Percentiles rank a stretch among this genome's conserved stretches.
Conservation (phyloP, 176 grass and related monocot species). For the Phragmites australis region DNA sequence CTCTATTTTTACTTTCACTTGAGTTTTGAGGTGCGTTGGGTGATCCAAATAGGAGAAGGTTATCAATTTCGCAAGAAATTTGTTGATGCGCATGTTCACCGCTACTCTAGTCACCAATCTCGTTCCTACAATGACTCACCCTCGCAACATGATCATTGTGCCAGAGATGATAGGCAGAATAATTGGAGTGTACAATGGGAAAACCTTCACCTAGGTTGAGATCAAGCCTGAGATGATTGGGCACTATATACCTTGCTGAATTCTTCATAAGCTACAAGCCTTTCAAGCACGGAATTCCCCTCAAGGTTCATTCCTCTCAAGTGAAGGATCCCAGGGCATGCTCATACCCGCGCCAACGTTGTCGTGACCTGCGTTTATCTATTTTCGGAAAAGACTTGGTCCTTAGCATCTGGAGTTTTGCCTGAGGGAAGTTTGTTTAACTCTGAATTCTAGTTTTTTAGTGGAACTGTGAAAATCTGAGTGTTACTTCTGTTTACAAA, state of each 20-base stretch:
- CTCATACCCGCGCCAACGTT: background rate
- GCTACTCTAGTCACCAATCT: no score
- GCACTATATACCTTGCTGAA: slow-evolving; percentile 61
- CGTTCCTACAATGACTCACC: no score
- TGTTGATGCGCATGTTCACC: no score
- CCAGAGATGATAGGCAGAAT: slow-evolving; percentile 73
- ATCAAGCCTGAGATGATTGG: slow-evolving; percentile 78
- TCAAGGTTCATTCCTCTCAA: slow-evolving; percentile 76
- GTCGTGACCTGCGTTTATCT: background rate
- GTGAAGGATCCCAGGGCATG: slow-evolving; percentile 30
- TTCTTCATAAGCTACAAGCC: slow-evolving; percentile 73
- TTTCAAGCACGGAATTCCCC: slow-evolving; percentile 67
- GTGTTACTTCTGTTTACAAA: background rate
- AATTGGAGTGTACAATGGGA: slow-evolving; percentile 64
- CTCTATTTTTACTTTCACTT: no score
- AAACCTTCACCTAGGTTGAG: slow-evolving; percentile 70
- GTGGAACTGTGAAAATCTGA: background rate
- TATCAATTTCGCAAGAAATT: no score
- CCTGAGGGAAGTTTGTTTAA: background rate
- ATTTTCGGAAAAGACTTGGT: background rate
- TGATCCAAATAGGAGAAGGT: no score
- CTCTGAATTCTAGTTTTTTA: background rate
- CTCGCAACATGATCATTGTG: slow-evolving; percentile 74
- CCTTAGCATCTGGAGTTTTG: background rate
- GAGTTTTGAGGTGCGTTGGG: no score